Evolutionary conservation across 768 basidiomycete species (phyloP), one percentile per base, ranked within the genome.

Genomic region (Leccinum disarticulatum): DNA sequence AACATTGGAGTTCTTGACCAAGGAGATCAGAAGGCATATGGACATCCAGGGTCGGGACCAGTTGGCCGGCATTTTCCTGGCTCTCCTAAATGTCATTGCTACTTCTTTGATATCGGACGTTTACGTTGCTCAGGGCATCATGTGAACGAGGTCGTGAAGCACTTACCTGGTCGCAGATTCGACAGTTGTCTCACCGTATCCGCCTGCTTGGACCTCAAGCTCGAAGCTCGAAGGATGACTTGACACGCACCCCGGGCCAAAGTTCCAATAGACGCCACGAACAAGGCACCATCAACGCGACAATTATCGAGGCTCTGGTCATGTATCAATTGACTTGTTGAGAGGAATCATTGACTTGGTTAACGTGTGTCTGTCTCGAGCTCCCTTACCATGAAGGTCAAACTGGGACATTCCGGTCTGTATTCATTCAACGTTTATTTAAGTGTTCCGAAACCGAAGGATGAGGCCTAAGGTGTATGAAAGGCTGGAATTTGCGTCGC

Each of bases 301-400:
- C 48, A 53, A 52, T 46, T 46, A 51, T 53, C 51, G 11, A 47
- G 25, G 33, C n/a, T 43, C n/a, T 43, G 41, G n/a, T 17, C n/a
- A 10, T n/a, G 9, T 43, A 43, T n/a, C n/a, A 43, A n/a, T n/a
- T 43, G 41, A 43, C 8, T 10, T 1, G 9, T 43, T 8, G 17
- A 41, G 17, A n/a, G 8, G 38, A 17, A 41, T n/a, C 17, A 41
- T 4, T 15, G 36, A 7, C 36, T 36, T 15, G 36, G 10, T n/a
- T n/a, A n/a, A 38, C 15, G 36, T 38, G 17, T 41, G n/a, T 43
- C 70, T 68, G 59, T 74, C 71, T 83, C 84, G 86, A n/a, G 82
- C 83, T 13, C 78, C 71, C 65, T 80, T 82, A 65, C 87, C 82
- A 46, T 76, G 67, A 7, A 82, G 81, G 62, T 85, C 80, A 64